Conservation (phyloP, 805 yeast genomes). For the Candida quercuum region DNA sequence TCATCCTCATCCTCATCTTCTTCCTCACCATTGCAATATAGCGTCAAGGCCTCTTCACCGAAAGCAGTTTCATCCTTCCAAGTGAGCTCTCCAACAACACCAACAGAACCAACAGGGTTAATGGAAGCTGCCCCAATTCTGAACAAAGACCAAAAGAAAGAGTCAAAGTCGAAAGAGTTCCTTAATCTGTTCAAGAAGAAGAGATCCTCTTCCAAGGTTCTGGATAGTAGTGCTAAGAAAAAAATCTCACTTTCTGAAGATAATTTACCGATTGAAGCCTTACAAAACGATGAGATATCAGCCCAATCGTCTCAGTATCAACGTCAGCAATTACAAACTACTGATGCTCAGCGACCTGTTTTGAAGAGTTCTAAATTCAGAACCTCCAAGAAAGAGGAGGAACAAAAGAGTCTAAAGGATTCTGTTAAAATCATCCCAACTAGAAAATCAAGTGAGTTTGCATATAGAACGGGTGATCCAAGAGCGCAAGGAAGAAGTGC, state of each 20-base stretch:
- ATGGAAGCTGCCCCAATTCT: neutral
- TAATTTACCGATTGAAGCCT: no score
- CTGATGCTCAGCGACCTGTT: slow-evolving; percentile 12
- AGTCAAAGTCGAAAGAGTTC: slow-evolving; percentile 22
- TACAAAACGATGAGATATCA: no score
- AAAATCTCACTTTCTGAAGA: slow-evolving; percentile 13
- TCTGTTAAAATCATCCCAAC: slow-evolving; percentile 6
- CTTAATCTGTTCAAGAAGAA: slow-evolving; percentile 23
- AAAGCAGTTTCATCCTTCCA: no score
- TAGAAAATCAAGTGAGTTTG: slow-evolving; percentile 17
- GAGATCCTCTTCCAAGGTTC: slow-evolving; percentile 18
- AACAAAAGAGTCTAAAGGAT: neutral
- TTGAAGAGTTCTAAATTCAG: slow-evolving; percentile 11
- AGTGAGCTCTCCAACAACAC: no score
- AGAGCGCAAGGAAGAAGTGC: slow-evolving; percentile 1
- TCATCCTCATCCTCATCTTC: neutral
- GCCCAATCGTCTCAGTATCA: no score
- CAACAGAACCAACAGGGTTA: neutral
- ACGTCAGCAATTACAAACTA: slow-evolving; percentile 4
- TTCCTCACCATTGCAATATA: no score
- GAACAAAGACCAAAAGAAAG: slow-evolving; percentile 4
- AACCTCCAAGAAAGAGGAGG: slow-evolving; percentile 4
- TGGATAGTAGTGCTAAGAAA: slow-evolving; percentile 7
- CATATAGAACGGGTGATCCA: slow-evolving; percentile 6
- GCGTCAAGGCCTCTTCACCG: no score